Percentiles rank a stretch among this genome's conserved stretches.
Evolutionary conservation across 768 basidiomycete genomes (phyloP).

Genomic region (Amanita fuliginea): DNA sequence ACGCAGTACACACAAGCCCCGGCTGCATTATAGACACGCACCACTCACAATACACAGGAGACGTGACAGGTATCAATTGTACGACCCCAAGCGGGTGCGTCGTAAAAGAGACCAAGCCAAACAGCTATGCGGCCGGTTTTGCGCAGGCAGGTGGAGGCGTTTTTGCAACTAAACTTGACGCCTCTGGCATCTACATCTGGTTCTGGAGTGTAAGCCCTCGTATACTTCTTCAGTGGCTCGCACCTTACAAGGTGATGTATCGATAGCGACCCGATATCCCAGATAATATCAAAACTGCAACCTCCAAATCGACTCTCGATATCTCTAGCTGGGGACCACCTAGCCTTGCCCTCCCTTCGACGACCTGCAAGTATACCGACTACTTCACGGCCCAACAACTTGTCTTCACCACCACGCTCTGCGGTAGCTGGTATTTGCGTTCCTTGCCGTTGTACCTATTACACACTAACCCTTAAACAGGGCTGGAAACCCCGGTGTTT

Average conservation of each 20-base stretch:
- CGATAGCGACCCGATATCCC: slow-evolving; percentile 33
- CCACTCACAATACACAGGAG: slow-evolving; percentile 31
- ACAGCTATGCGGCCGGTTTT: slow-evolving; percentile 60
- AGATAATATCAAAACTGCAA: slow-evolving; percentile 20
- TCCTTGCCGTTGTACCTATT: too few species aligned
- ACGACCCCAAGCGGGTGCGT: slow-evolving; percentile 54
- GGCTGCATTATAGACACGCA: slow-evolving; percentile 28
- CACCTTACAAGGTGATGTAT: neutral
- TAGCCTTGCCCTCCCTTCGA: slow-evolving; percentile 47
- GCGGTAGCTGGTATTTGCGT: slow-evolving; percentile 27
- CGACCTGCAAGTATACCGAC: slow-evolving; percentile 38
- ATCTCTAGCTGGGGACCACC: slow-evolving; percentile 44
- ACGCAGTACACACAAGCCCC: slow-evolving; percentile 58
- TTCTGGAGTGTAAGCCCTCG: slow-evolving; percentile 29
- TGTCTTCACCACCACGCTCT: slow-evolving; percentile 59
- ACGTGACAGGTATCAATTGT: slow-evolving; percentile 43
- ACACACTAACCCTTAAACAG: slow-evolving; percentile 9
- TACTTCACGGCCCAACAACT: slow-evolving; percentile 58
- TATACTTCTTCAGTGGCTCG: neutral
- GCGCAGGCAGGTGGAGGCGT: slow-evolving; percentile 64
- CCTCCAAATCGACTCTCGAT: slow-evolving; percentile 24
- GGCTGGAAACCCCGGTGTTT: slow-evolving; percentile 33
- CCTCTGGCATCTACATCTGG: slow-evolving; percentile 28
- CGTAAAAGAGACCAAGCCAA: slow-evolving; percentile 23
- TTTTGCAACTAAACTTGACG: slow-evolving; percentile 64